Evolutionary conservation across 2,329 filamentous ascomycete genomes (phyloP).

Genomic region (Graphium sp.): DNA sequence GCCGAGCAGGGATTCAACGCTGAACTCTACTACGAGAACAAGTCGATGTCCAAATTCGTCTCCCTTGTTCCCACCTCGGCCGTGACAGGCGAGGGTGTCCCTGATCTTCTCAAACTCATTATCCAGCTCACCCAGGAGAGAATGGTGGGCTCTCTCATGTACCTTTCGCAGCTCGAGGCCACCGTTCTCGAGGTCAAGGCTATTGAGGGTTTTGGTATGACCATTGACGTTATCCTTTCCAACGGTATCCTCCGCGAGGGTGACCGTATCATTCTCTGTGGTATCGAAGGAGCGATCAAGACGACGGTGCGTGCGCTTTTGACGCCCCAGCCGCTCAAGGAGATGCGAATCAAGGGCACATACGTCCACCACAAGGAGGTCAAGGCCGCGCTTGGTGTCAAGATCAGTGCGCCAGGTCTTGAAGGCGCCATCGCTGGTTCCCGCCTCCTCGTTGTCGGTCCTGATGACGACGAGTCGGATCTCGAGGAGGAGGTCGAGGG

Average conservation of each 20-base stretch:
- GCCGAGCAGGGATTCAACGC: conserved; percentile 96
- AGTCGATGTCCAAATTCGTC: conserved; percentile 84
- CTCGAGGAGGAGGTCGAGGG: conserved; percentile 92
- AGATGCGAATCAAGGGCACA: conserved; percentile 83
- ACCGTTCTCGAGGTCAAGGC: conserved; percentile 98
- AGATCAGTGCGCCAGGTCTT: conserved; percentile 91
- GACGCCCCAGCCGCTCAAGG: conserved; percentile 83
- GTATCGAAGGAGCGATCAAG: conserved; percentile 87
- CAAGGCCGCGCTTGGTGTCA: conserved; percentile 95
- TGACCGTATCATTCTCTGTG: conserved; percentile 86
- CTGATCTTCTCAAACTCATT: conserved; percentile 95
- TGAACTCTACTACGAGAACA: conserved; percentile 94
- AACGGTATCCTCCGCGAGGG: conserved; percentile 93
- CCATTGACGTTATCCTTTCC: conserved; percentile 89
- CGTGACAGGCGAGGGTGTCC: conserved; percentile 97
- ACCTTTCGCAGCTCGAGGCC: conserved; percentile 91
- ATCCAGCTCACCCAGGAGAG: conserved; percentile 86
- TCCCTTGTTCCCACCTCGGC: conserved; percentile 96
- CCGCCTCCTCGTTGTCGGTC: conserved; percentile 80
- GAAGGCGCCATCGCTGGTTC: conserved; percentile 95
- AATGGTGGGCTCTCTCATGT: conserved; percentile 96
- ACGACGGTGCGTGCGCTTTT: conserved; percentile 91
- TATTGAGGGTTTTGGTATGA: conserved; percentile 96
- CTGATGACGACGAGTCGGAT: conserved; percentile 92
- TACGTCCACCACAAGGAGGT: conserved; percentile 99